A percentile compares a stretch with the other conserved stretches of the same genome.
Conservation (phyloP, 768 basidiomycete genomes). For the Boletus eberwhitei region DNA sequence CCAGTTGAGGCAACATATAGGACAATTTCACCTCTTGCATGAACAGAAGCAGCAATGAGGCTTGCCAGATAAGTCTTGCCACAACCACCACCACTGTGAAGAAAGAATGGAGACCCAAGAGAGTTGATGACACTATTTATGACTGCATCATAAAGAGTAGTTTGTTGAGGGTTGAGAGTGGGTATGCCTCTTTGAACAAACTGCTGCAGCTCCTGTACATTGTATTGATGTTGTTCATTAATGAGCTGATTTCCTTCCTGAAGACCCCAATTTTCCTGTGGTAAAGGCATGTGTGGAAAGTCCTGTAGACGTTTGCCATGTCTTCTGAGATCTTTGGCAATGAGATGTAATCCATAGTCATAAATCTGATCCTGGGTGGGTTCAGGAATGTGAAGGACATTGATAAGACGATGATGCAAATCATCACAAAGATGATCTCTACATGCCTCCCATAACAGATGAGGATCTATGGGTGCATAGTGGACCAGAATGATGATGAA, state of each 20-base stretch:
- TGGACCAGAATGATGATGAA: too few species aligned
- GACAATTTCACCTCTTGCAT: too few species aligned
- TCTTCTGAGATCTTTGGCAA: not conserved
- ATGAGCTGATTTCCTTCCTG: slow-evolving; percentile 18
- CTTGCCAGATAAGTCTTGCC: too few species aligned
- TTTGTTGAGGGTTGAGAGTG: too few species aligned
- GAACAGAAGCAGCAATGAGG: too few species aligned
- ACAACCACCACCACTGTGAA: too few species aligned
- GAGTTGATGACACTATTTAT: too few species aligned
- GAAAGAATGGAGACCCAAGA: too few species aligned
- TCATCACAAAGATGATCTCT: slow-evolving; percentile 10
- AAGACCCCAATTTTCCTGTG: slow-evolving; percentile 5
- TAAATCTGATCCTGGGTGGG: not conserved
- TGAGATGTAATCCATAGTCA: not conserved
- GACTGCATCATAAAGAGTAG: too few species aligned
- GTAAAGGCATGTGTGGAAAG: too few species aligned
- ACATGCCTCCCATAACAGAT: not conserved
- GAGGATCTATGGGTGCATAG: slow-evolving; percentile 29
- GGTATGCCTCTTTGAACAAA: too few species aligned
- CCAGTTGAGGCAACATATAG: too few species aligned
- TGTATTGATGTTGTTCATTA: slow-evolving; percentile 4
- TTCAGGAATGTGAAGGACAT: not conserved
- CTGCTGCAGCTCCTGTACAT: not conserved
- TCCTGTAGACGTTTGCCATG: not conserved
- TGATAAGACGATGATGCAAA: not conserved